Evolutionary conservation across 106 monocot species (phyloP), one percentile per base, ranked within the genome.

Genomic region (Phalaenopsis aphrodite): DNA sequence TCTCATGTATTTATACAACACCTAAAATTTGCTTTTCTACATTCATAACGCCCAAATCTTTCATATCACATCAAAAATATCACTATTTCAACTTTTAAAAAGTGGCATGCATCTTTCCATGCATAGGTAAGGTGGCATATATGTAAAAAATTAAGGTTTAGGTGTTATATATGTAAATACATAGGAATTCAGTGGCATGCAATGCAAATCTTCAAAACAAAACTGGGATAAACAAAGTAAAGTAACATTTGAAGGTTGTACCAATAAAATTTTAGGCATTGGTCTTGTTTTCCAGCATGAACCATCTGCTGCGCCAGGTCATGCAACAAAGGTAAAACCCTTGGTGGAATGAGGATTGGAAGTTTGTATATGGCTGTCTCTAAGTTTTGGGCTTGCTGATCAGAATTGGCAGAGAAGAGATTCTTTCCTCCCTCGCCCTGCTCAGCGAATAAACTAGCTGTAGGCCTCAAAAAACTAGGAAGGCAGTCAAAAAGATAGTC

Each of bases 221-320:
- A 30, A 30, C 30, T 30, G 30, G 30, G 30, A 30, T 30, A 30
- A 38, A 74, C 21, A 42, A 42, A 42, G 16, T 42, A 9, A 73
- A 42, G 42, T 4, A 42, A 45, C 6, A 74, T 42, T 74, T 46
- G 19, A 39, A 56, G 43, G 30, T 16, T 23, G 46, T 85, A 94
- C 98, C 89, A 90, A 76, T 92, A 98, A 76, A 92, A 89, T 79
- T 83, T 85, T 68, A 87, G 74, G 61, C 94, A 94, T 37, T 92
- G 88, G 17, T 92, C 90, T 46, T 87, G 87, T 38, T 83, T 82
- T 77, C 94, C 98, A 81, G 90, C 89, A 84, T 92, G 90, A 79
- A 94, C 88, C 79, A 98, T 66, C 78, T 94, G 94, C 78, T 91
- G 80, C 36, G 92, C 89, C 49, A 98, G 80, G 77, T 91, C 89